Evolutionary conservation across 75 land plant genomes (phyloP).

Genomic region (Pinus taeda): DNA sequence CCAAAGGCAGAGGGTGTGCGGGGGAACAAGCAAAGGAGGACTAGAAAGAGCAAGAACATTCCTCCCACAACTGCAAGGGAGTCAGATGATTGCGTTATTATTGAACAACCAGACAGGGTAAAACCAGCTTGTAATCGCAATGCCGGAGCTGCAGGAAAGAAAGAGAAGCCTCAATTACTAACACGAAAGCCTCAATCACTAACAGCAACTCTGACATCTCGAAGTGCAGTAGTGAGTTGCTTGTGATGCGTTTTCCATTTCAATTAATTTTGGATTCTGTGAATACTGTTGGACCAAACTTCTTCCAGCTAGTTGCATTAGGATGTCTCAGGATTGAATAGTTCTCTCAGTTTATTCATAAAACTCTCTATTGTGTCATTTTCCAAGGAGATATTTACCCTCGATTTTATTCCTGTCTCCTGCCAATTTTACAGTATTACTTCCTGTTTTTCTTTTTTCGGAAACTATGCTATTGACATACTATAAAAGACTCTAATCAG

Average conservation of each 20-base stretch:
- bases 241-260: neutral
- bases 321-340: too few relatives aligned
- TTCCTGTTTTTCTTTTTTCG: neutral
- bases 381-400: too few relatives aligned
- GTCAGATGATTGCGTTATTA: neutral
- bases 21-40: neutral
- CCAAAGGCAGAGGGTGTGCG: too few relatives aligned
- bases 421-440: too few relatives aligned
- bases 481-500: neutral
- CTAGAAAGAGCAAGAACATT: neutral
- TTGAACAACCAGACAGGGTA: slow-evolving; percentile 1
- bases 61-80: neutral
- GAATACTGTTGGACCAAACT: neutral
- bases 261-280: neutral
- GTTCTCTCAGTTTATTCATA: too few relatives aligned
- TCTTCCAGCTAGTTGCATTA: too few relatives aligned
- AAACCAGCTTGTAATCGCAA: neutral
- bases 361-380: too few relatives aligned
- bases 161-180: neutral
- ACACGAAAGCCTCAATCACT: neutral
- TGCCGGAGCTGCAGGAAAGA: neutral
- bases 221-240: slow-evolving; percentile 25
- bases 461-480: neutral
- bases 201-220: slow-evolving; percentile 33
- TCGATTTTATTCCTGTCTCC: too few relatives aligned